Base-by-base conservation (phyloP, 495 filamentous ascomycete genomes). In the Penicillium paxilli region DNA sequence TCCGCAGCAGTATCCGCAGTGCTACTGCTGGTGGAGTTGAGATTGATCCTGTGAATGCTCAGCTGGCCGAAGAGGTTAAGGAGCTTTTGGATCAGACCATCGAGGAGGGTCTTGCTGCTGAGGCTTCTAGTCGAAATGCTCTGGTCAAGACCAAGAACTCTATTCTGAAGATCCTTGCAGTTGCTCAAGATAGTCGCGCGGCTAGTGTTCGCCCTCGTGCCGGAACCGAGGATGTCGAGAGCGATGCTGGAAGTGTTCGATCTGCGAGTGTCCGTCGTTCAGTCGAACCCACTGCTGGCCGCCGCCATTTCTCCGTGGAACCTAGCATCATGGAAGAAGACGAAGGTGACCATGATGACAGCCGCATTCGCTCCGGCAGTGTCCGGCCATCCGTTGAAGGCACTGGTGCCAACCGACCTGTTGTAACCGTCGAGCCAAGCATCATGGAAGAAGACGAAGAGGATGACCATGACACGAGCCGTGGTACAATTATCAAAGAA, bases 121-220 rank as follows among this genome's bases (percentile, higher is more conserved):
- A 94, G 52, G 87, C 89, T 1, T 80, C 88, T 8, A 78, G 86
- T 46, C 78, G 87, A 7, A 94, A 92, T 52, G 83, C 87, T 0
- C 74, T 96, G 4, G 88, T 86, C 66, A 96, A 93, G 68, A 80
- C 91, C 45, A 88, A 92, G 60, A 83, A 87, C 60, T 72, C 72
- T 8, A 59, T 80, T 12, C 64, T 73, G 17, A 82, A 80, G 66
- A 72, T 78, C 12, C 50, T 80, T 17, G 74, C 76, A 11, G 66
- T 68, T 21, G 67, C 71, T 11, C 66, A 72, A 28, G 69, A 69
- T 54, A 42, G 59, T 20, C 71, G 71, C 7, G 69, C 67, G 6
- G 59, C 64, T 38, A 73, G 70, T 11, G 59, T 52, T 8, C 61
- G 65, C 22, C 60, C 67, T 0, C 63, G 71, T 5, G 75, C 73